phyloP scores from a whole-genome alignment of 768 basidiomycete genomes.

The Lactarius sp. region DNA sequence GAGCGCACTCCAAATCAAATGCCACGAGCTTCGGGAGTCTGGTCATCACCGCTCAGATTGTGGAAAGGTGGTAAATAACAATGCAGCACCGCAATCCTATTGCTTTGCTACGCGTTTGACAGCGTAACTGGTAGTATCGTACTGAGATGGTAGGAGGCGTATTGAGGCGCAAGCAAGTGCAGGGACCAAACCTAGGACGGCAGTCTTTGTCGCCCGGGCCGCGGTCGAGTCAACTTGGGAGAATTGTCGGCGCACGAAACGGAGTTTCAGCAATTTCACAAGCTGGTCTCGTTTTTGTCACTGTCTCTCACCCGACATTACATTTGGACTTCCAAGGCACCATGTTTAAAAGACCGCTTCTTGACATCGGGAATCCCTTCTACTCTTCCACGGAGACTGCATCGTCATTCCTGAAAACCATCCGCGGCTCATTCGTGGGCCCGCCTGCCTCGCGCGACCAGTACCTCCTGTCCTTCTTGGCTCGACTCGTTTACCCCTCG shows the following conservation, averaged over 20 bases:
- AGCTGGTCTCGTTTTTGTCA: no score
- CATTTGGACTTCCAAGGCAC: no score
- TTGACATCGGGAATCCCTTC: conserved; percentile 16
- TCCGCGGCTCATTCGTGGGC: conserved; percentile 2
- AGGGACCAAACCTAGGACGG: no score
- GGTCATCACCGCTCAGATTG: conserved; percentile 18
- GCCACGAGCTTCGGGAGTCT: conserved; percentile 61
- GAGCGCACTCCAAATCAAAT: conserved; percentile 74
- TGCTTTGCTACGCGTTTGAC: not conserved
- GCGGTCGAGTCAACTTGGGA: not conserved
- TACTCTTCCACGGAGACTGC: conserved; percentile 11
- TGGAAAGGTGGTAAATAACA: not conserved
- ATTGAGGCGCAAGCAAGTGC: no score
- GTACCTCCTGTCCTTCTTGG: conserved; percentile 21
- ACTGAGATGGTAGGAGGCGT: no score
- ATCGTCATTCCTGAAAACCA: conserved; percentile 12
- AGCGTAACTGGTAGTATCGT: no score
- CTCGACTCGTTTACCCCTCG: conserved; percentile 19
- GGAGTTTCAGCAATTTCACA: not conserved
- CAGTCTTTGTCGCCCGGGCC: no score
- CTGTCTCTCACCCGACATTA: no score
- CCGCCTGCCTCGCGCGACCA: conserved; percentile 20
- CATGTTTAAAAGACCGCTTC: not conserved
- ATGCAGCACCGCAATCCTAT: not conserved
- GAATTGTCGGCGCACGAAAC: conserved; percentile 5